Evolutionary conservation across 164 flowering plant genomes (phyloP), one percentile per base, ranked within the genome.

Genomic region (Kalanchoe fedtschenkoi): DNA sequence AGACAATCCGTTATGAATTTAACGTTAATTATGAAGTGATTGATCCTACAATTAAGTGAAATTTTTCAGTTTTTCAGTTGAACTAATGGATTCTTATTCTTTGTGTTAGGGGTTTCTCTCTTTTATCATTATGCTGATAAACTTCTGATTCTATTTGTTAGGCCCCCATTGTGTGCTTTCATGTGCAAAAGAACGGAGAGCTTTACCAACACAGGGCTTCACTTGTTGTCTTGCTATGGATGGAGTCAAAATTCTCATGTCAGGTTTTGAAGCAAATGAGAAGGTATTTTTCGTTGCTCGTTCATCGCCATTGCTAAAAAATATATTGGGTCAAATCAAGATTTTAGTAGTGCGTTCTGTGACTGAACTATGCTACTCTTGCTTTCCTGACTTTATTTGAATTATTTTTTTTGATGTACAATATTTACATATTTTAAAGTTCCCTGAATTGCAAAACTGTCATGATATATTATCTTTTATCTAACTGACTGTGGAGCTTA

Each of bases 171-270:
- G 96, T 65, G 86, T 90, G 47, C 74, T 93, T 62, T 78, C 88
- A 21, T 93, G 99, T 73, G 95, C 96, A 38, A 90, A 87, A 76
- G 96, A 90, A 64, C 79, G 75, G 26, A 77, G 88, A 64, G 47
- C 67, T 17, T 72, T 93, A 19, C 97, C 97, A 55, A 80, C 80
- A 69, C 78, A 78, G 67, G 96, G 88, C 8, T 93, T 75, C 61
- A 85, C 91, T 69, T 93, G 99, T 75, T 93, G 99, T 76, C 89
- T 93, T 68, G 99, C 95, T 21, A 84, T 93, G 96, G 97, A 90
- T 72, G 93, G 97, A 58, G 89, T 85, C 58, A 90, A 85, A 77
- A 76, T 90, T 24, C 86, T 93, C 57, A 83, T 84, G 16, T 83
- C 99, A 42, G 97, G 99, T 28, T 90, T 93, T 77, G 86, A 87